Conservation (phyloP, 75 land plant species). For the Pinus albicaulis region DNA sequence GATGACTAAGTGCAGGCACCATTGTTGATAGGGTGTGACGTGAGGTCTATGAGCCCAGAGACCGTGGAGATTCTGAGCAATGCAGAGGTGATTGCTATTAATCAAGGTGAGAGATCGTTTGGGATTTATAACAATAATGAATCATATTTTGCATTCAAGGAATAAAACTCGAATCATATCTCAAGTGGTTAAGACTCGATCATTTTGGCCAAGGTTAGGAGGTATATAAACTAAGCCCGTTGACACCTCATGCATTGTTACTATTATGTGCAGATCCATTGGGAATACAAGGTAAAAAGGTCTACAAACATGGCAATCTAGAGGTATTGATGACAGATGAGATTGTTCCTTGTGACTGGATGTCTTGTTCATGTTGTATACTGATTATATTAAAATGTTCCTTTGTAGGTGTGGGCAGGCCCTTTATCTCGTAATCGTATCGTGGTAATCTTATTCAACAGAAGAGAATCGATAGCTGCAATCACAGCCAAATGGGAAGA, state of each 20-base stretch:
- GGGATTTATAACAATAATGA: too few relatives aligned
- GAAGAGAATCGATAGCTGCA: slow-evolving; percentile 32
- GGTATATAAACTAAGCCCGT: too few relatives aligned
- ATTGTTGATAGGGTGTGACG: slow-evolving; percentile 87
- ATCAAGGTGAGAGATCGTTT: slow-evolving; percentile 59
- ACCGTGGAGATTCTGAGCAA: slow-evolving; percentile 57
- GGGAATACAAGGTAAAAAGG: slow-evolving; percentile 31
- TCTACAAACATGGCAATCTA: background rate
- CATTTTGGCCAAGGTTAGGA: too few relatives aligned
- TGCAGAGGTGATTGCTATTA: slow-evolving; percentile 81
- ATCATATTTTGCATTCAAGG: background rate
- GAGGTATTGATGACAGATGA: slow-evolving; percentile 1
- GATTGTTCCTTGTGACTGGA: background rate
- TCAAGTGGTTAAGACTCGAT: background rate
- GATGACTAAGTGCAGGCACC: slow-evolving; percentile 61
- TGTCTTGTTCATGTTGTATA: background rate
- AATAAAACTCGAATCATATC: too few relatives aligned
- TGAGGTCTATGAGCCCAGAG: slow-evolving; percentile 57
- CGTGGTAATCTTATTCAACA: slow-evolving; percentile 74
- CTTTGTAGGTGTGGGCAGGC: slow-evolving; percentile 84
- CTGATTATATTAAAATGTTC: too few relatives aligned
- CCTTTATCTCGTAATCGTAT: slow-evolving; percentile 55
- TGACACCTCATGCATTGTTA: background rate
- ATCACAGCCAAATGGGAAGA: slow-evolving; percentile 60
- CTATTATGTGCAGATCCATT: slow-evolving; percentile 23